Evolutionary conservation across 768 basidiomycete genomes (phyloP).

Genomic region (Auriscalpium microsporum): DNA sequence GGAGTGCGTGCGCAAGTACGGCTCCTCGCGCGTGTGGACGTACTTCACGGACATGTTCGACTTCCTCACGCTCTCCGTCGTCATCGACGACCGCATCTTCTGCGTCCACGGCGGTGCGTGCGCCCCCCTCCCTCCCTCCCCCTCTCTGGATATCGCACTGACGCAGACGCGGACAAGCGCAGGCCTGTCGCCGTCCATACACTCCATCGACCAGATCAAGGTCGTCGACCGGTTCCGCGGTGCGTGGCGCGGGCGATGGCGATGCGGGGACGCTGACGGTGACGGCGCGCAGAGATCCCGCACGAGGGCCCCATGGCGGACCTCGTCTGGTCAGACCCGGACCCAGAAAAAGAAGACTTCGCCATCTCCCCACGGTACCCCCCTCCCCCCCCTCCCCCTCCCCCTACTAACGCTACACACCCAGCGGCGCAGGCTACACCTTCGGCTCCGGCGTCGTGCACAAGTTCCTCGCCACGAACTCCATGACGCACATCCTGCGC

Average conservation of each 20-base stretch:
- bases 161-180: not conserved
- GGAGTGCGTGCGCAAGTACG: slow-evolving; percentile 96
- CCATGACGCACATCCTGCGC: slow-evolving; percentile 94
- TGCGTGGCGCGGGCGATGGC: slow-evolving; percentile 22
- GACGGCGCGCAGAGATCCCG: slow-evolving; percentile 68
- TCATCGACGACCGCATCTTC: slow-evolving; percentile 98
- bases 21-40: slow-evolving; percentile 93
- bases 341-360: slow-evolving; percentile 98
- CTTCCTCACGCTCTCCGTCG: slow-evolving; percentile 92
- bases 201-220: slow-evolving; percentile 99
- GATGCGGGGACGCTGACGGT: not conserved
- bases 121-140: slow-evolving; percentile 2
- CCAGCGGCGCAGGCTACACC: slow-evolving; percentile 95
- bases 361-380: slow-evolving; percentile 92
- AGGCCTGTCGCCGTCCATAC: slow-evolving; percentile 97
- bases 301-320: slow-evolving; percentile 99
- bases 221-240: slow-evolving; percentile 98
- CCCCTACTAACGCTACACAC: too few relatives aligned
- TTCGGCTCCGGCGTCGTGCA: slow-evolving; percentile 97
- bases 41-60: slow-evolving; percentile 99
- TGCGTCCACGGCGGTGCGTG: slow-evolving; percentile 92
- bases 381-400: not conserved
- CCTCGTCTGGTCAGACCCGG: slow-evolving; percentile 99
- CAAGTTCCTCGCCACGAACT: slow-evolving; percentile 93
- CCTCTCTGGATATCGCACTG: too few relatives aligned